A percentile compares a stretch with the other conserved stretches of the same genome.
These are phyloP conservation scores for Elsinoe arachidis DNA, from an alignment of 2,329 filamentous ascomycete species.

Conservation along the genomic window DNA sequence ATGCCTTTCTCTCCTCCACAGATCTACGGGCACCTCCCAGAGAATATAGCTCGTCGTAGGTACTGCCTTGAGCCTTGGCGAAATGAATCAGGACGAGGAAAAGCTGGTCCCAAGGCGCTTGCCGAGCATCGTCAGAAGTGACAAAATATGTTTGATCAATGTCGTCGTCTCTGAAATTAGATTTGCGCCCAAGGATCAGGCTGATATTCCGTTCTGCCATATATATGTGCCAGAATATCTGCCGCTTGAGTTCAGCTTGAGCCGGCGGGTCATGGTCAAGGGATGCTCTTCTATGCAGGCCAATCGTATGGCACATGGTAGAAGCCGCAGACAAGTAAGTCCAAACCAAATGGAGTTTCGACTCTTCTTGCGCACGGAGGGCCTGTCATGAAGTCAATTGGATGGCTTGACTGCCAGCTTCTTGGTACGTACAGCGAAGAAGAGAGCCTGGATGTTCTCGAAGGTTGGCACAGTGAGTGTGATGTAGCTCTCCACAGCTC, in stretches of 20 bases:
- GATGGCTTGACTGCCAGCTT: neutral
- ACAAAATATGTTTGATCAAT: conserved; percentile 14
- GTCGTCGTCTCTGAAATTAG: conserved; percentile 14
- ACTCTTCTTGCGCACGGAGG: conserved; percentile 15
- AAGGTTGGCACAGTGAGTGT: conserved; percentile 13
- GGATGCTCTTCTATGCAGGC: conserved; percentile 12
- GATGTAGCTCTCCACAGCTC: conserved; percentile 13
- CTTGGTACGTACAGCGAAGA: conserved; percentile 11
- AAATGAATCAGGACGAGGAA: conserved; percentile 12
- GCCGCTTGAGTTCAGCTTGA: conserved; percentile 14
- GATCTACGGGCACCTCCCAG: neutral
- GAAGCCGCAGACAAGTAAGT: conserved; percentile 13
- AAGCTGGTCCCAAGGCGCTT: conserved; percentile 14
- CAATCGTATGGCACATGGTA: conserved; percentile 15
- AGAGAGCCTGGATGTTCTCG: conserved; percentile 10
- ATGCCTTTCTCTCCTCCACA: conserved; percentile 1
- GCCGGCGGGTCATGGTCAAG: conserved; percentile 8
- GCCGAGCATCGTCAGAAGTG: conserved; percentile 6
- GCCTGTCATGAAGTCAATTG: neutral
- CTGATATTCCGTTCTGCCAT: conserved; percentile 14
- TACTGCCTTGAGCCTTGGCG: conserved; percentile 8
- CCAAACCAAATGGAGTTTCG: conserved; percentile 14
- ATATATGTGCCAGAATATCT: conserved; percentile 15
- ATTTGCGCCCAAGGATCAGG: conserved; percentile 13
- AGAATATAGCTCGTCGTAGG: conserved; percentile 15